Evolutionary conservation across 495 filamentous ascomycete genomes (phyloP).

Genomic region (Aspergillus heteromorphus): DNA sequence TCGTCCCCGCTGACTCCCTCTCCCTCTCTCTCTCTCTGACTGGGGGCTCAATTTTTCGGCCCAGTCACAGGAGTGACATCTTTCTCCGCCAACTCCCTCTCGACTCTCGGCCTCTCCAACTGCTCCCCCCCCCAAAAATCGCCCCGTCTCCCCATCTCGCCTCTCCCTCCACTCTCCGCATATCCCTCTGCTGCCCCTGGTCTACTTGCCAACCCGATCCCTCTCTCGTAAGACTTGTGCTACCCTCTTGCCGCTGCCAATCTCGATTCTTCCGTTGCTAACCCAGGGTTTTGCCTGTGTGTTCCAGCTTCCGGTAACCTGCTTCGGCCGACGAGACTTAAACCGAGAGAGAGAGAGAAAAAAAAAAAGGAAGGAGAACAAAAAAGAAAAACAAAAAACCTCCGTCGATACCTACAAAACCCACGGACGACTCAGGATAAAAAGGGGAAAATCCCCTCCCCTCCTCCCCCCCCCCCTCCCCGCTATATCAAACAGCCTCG

Average conservation of each 20-base stretch:
- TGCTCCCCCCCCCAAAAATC: background rate
- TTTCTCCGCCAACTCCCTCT: background rate
- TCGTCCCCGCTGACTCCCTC: background rate
- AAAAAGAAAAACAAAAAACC: background rate
- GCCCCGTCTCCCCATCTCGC: background rate
- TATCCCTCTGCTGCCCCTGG: background rate
- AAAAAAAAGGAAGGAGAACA: background rate
- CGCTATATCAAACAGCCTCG: background rate
- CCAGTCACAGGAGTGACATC: slow-evolving; percentile 1
- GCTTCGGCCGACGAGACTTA: background rate
- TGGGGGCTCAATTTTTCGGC: background rate
- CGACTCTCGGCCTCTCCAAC: background rate
- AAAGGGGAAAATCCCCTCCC: background rate
- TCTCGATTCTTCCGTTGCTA: background rate
- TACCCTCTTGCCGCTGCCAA: background rate
- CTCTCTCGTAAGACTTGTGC: background rate
- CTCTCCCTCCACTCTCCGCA: too few species aligned
- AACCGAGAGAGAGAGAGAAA: background rate
- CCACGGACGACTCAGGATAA: background rate
- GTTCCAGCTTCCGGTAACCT: background rate
- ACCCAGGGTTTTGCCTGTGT: background rate
- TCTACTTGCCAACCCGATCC: background rate
- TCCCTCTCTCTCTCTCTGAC: background rate
- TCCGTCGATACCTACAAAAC: background rate
- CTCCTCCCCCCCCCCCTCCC: too few species aligned